Evolutionary conservation across 768 basidiomycete genomes (phyloP), one percentile per base, ranked within the genome.

Genomic region (Pulveroboletus ravenelii): DNA sequence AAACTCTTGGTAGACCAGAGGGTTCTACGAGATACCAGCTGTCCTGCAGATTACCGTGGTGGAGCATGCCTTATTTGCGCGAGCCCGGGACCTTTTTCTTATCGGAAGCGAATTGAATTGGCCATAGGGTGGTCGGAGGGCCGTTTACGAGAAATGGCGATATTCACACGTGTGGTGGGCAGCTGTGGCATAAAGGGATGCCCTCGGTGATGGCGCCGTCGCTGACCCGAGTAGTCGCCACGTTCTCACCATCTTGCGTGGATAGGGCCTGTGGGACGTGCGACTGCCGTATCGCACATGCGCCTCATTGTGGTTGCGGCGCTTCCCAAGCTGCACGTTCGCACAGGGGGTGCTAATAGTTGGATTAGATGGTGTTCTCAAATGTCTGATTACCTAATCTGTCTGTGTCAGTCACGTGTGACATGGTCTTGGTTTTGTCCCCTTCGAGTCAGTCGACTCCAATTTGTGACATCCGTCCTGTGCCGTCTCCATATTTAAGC

Each of bases 401-500:
- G 31, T 44, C 20, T n/a, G n/a, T 43, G 36, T 50, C 41, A 39
- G 52, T 64, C 58, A 64, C 61, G 48, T 56, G 63, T 60, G 58
- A 65, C 60, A 50, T 62, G 15, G 41, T 27, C 48, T 41, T 41
- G 45, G 51, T 34, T 60, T 62, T 65, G 63, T 67, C 66, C 59
- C 29, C 56, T 58, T 68, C 61, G 65, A 69, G 57, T 68, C 68
- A 68, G 60, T 57, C 66, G 57, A 61, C 61, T 23, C 56, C 51
- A 61, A 59, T 63, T 65, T 67, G 60, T 56, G 63, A 66, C 62
- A 64, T 68, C 68, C 60, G 63, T 68, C 66, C 66, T 66, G 68
- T 70, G 68, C 66, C 34, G 65, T 55, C 56, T 54, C 63, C 62
- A 62, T 68, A 68, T 68, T 70, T 68, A 68, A 68, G 60, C 60